Evolutionary conservation across 805 yeast species (phyloP), one percentile per base, ranked within the genome.

Genomic region (Cyberlindnera euphorbiae): DNA sequence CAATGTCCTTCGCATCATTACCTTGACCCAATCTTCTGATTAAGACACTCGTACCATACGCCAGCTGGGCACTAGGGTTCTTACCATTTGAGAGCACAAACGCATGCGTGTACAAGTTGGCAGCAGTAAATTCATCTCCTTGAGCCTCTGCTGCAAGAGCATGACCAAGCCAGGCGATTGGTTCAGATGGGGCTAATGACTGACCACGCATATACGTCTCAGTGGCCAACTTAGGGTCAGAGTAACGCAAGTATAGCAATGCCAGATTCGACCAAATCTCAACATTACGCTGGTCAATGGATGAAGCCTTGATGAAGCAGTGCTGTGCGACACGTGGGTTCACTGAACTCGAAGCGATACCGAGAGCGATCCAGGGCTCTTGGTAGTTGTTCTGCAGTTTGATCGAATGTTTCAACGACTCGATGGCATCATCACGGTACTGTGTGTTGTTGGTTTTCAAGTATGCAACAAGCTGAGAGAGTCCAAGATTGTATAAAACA

Each of bases 241-340:
- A 78, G 38, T 71, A 67, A 21, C 73, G 67, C 39, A 90, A 60
- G 47, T 84, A 89, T 24, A 93, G 63, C 6, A 83, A 72, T 0
- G 95, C 96, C 39, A 93, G 63, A 48, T 86, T 85, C 12, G 79
- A 71, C 96, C 97, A 93, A 5, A 79, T 71, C 13, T 63, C 62
- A 4, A 81, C 73, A 38, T 83, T 84, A 35, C 75, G 74, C 6
- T 83, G 74, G 32, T 84, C 80, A 26, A 88, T 59, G 0, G 84
- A 69, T 3, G 79, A 62, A 1, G 97, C 89, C 44, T 85, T 82
- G 49, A 93, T 83, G 50, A 84, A 86, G 56, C 96, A 87, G 61
- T 93, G 99, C 59, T 93, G 99, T 0, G 97, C 68, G 6, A 86
- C 82, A 32, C 73, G 71, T 0, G 90, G 79, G 45, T 77, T 82